Evolutionary conservation across 2,329 filamentous ascomycete genomes (phyloP).

Genomic region (Lasiodiplodia sp.): DNA sequence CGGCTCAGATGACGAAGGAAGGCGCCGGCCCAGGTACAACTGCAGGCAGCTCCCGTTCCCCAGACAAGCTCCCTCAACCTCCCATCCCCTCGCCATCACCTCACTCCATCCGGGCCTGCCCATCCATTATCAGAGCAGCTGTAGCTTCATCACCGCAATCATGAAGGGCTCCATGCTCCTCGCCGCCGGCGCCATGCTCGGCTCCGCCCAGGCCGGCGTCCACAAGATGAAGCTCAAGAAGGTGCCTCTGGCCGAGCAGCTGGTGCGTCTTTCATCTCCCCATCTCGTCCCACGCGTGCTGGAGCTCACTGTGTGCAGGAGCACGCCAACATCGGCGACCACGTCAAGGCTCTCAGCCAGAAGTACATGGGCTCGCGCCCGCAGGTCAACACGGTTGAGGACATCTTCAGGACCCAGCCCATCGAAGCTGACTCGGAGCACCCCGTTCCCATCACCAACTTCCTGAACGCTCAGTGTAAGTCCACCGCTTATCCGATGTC

Average conservation of each 20-base stretch:
- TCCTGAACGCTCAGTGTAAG: constrained; percentile 98
- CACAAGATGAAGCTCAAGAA: constrained; percentile 99
- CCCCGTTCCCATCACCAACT: constrained; percentile 91
- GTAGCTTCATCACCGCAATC: constrained; percentile 32
- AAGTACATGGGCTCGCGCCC: constrained; percentile 93
- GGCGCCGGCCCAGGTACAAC: constrained; percentile 24
- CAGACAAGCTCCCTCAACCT: constrained; percentile 2
- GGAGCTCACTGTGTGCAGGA: constrained; percentile 60
- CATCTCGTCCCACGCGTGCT: constrained; percentile 25
- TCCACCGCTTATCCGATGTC: constrained; percentile 33
- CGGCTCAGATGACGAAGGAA: constrained; percentile 30
- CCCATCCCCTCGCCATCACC: constrained; percentile 8
- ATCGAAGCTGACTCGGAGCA: constrained; percentile 73
- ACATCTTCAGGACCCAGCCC: constrained; percentile 79
- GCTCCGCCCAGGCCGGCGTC: constrained; percentile 82
- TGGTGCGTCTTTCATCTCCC: constrained; percentile 66
- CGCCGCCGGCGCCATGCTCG: constrained; percentile 79
- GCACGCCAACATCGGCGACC: constrained; percentile 78
- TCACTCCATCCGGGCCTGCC: neutral
- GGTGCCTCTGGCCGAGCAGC: constrained; percentile 88
- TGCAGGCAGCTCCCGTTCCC: constrained; percentile 25
- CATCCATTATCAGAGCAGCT: neutral
- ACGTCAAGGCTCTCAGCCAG: constrained; percentile 84
- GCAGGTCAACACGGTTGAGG: constrained; percentile 63
- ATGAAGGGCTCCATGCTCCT: constrained; percentile 90